phyloP scores from a whole-genome alignment of 192 early-diverging fungal species.

The Spinellus fusiger region DNA sequence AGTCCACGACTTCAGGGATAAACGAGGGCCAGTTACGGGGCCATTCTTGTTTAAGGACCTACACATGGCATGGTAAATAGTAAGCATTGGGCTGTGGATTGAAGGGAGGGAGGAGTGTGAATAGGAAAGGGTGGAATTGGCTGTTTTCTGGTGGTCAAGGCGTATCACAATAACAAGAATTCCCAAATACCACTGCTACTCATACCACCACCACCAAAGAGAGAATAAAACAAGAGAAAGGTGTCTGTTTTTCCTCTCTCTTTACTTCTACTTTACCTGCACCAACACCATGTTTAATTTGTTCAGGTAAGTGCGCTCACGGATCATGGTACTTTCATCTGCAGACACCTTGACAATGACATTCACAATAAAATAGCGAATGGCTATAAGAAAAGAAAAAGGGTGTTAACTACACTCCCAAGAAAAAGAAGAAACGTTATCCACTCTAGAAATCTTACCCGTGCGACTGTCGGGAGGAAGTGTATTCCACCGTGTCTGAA shows the following conservation, averaged over 20 bases:
- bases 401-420: neutral
- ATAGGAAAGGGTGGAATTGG: no score
- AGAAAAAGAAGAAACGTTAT: neutral
- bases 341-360: slow-evolving; percentile 88
- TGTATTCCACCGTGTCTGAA: slow-evolving; percentile 97
- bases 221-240: neutral
- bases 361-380: slow-evolving; percentile 93
- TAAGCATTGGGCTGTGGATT: neutral
- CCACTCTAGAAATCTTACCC: slow-evolving; percentile 39
- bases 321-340: slow-evolving; percentile 71
- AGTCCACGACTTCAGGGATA: slow-evolving; percentile 96
- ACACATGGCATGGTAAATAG: slow-evolving; percentile 34
- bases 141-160: no score
- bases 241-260: no score
- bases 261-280: slow-evolving; percentile 64
- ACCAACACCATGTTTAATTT: slow-evolving; percentile 98
- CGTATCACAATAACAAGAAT: no score
- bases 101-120: neutral
- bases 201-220: no score
- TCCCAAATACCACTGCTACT: no score
- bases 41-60: slow-evolving; percentile 95
- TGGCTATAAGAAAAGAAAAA: slow-evolving; percentile 51
- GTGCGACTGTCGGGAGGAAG: slow-evolving; percentile 77
- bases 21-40: slow-evolving; percentile 98
- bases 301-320: slow-evolving; percentile 73